A percentile compares a stretch with the other conserved stretches of the same genome.
Evolutionary conservation across 1,284 basidiomycete genomes (phyloP).

Genomic region (Puccinia hordei): DNA sequence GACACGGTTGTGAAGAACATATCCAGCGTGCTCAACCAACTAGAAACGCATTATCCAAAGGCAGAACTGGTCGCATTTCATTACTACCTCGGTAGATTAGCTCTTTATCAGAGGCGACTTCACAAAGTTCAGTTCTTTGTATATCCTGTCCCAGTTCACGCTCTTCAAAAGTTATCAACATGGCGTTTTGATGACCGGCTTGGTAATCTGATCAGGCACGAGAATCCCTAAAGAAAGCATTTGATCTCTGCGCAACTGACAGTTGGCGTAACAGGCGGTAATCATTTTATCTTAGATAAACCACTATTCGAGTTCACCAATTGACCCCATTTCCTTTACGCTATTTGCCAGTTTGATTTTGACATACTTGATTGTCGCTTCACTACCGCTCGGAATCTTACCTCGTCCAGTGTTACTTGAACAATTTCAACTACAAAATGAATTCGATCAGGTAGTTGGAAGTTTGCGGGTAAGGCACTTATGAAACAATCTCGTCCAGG

Average conservation of each 20-base stretch:
- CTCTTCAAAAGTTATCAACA: not conserved
- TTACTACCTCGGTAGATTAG: slow-evolving; percentile 61
- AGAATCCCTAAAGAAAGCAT: slow-evolving; percentile 59
- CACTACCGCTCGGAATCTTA: slow-evolving; percentile 60
- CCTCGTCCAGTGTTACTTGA: slow-evolving; percentile 56
- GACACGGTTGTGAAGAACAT: slow-evolving; percentile 62
- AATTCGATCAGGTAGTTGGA: slow-evolving; percentile 55
- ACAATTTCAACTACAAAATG: slow-evolving; percentile 55
- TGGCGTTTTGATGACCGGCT: not conserved
- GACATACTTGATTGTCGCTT: slow-evolving; percentile 59
- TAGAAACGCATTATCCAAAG: slow-evolving; percentile 58
- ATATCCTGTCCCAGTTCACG: not conserved
- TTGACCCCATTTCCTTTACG: slow-evolving; percentile 24
- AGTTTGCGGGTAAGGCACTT: slow-evolving; percentile 47
- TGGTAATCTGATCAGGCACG: slow-evolving; percentile 55
- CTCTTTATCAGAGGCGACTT: slow-evolving; percentile 60
- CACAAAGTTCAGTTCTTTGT: slow-evolving; percentile 54
- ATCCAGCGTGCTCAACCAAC: slow-evolving; percentile 58
- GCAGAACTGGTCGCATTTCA: slow-evolving; percentile 60
- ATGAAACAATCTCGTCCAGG: slow-evolving; percentile 17
- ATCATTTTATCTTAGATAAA: not conserved
- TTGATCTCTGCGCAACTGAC: slow-evolving; percentile 57
- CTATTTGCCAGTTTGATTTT: slow-evolving; percentile 57
- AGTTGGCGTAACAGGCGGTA: slow-evolving; percentile 57
- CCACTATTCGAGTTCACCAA: slow-evolving; percentile 2